Evolutionary conservation across 78 protist species (phyloP).

Genomic region (slime mould (Dictyostelium discoideum)): DNA sequence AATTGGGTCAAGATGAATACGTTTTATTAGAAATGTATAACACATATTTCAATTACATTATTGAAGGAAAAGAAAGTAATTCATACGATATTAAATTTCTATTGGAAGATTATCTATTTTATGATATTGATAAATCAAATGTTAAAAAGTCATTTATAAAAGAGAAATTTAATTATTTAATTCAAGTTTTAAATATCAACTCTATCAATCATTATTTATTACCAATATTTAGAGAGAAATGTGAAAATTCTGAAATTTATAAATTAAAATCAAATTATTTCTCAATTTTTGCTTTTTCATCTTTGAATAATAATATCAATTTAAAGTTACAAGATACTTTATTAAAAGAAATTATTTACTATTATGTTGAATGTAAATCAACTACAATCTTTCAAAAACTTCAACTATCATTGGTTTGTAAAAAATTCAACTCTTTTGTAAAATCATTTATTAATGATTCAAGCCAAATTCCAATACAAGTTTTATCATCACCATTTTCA

Average conservation of each 20-base stretch:
- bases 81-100: not conserved
- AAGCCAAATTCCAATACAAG: too few species aligned
- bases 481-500: too few species aligned
- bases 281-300: not conserved
- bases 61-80: not conserved
- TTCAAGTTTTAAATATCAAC: not conserved
- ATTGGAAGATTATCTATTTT: not conserved
- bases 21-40: not conserved
- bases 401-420: not conserved
- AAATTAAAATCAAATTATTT: not conserved
- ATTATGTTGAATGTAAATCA: not conserved
- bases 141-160: not conserved
- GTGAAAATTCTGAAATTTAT: not conserved
- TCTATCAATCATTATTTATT: not conserved
- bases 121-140: not conserved
- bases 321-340: not conserved
- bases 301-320: not conserved
- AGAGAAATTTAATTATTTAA: not conserved
- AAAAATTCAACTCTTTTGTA: not conserved
- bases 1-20: not conserved
- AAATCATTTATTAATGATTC: not conserved
- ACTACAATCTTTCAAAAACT: not conserved
- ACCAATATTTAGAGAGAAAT: not conserved
- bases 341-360: not conserved
- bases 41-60: not conserved